Percentiles rank a stretch among this genome's conserved stretches.
phyloP scores from a whole-genome alignment of 2,329 filamentous ascomycete species.

The Pseudocercospora fijiensis region DNA sequence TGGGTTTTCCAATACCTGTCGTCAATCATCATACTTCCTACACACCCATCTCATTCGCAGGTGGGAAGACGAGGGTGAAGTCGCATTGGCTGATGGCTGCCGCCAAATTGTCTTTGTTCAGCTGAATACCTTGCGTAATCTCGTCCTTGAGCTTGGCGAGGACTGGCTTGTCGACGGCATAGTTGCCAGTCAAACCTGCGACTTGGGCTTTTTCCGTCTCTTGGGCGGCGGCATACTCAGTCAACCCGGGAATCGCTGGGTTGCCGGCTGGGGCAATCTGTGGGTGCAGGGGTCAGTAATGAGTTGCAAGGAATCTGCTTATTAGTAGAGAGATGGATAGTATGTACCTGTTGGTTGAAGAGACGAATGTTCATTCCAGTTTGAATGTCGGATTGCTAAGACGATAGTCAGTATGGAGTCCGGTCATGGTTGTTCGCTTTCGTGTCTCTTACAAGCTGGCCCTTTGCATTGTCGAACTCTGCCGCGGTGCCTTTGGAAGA shows the following conservation, averaged over 20 bases:
- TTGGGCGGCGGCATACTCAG: constrained; percentile 25
- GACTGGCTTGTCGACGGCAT: constrained; percentile 16
- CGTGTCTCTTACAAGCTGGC: constrained; percentile 14
- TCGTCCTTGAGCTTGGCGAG: constrained; percentile 24
- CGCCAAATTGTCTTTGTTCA: constrained; percentile 25
- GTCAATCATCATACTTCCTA: background rate
- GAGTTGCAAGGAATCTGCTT: background rate
- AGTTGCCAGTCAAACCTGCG: constrained; percentile 18
- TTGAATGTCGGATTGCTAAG: constrained; percentile 21
- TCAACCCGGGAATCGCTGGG: constrained; percentile 24
- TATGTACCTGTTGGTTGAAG: constrained; percentile 25
- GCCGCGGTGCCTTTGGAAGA: constrained; percentile 8
- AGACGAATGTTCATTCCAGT: constrained; percentile 26
- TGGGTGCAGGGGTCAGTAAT: constrained; percentile 16
- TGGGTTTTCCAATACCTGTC: background rate
- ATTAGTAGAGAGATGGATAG: background rate
- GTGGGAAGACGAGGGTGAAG: constrained; percentile 26
- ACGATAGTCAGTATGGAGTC: constrained; percentile 13
- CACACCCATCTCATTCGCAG: constrained; percentile 22
- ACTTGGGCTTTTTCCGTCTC: constrained; percentile 24
- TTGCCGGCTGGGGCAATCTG: constrained; percentile 27
- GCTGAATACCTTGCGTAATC: constrained; percentile 25
- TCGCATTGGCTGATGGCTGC: constrained; percentile 24
- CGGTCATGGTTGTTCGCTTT: constrained; percentile 11
- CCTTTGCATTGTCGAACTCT: constrained; percentile 24